A percentile compares a stretch with the other conserved stretches of the same genome.
Conservation (phyloP, 2,329 filamentous ascomycete species). For the Trichoderma sp. region DNA sequence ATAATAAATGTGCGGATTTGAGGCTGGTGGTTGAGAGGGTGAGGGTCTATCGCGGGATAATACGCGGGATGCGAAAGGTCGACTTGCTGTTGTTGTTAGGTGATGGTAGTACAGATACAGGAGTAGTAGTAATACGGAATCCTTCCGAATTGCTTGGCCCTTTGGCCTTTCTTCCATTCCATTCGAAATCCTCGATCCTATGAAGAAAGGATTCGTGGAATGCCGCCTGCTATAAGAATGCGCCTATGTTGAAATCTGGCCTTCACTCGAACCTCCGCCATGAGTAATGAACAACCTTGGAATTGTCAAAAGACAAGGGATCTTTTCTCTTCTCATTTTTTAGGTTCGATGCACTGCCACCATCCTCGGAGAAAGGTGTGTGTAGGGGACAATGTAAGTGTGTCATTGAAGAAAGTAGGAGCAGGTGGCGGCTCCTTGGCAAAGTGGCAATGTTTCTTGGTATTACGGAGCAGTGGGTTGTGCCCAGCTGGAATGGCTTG, state of each 20-base stretch:
- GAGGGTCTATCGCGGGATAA: neutral
- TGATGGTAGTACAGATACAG: neutral
- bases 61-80: neutral
- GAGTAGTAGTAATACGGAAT: neutral
- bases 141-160: neutral
- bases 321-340: neutral
- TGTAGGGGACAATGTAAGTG: neutral
- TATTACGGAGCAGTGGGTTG: neutral
- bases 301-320: neutral
- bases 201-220: neutral
- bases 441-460: neutral
- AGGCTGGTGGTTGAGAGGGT: neutral
- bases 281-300: neutral
- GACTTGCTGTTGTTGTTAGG: neutral
- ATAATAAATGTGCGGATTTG: neutral
- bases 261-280: neutral
- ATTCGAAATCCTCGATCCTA: neutral
- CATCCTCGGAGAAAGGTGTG: neutral
- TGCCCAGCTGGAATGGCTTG: neutral
- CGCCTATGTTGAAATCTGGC: neutral
- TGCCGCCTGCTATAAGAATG: neutral
- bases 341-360: conserved; percentile 1
- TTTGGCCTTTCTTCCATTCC: neutral
- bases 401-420: neutral
- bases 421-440: conserved; percentile 5